These are phyloP conservation scores for Teunomyces atbi DNA, from an alignment of 805 yeast species.

Conservation along the genomic window DNA sequence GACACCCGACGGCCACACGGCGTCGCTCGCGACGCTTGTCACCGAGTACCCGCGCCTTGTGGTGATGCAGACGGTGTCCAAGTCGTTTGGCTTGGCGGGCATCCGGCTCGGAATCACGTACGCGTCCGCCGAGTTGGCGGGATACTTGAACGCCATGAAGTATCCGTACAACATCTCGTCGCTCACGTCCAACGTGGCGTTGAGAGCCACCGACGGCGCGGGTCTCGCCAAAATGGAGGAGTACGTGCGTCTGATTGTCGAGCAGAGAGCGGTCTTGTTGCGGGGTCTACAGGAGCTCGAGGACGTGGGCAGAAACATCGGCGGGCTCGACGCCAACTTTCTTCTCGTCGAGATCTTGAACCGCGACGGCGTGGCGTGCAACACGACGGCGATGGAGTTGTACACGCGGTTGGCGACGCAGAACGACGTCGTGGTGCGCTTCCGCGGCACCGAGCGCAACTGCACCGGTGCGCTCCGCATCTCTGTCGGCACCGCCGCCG, in stretches of 20 bases:
- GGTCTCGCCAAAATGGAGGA: constrained; percentile 60
- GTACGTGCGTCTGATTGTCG: constrained; percentile 48
- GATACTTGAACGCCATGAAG: constrained; percentile 80
- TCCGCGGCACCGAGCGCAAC: constrained; percentile 86
- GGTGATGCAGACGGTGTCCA: constrained; percentile 88
- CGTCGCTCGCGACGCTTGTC: constrained; percentile 74
- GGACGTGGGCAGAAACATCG: constrained; percentile 72
- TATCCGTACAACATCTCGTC: constrained; percentile 94
- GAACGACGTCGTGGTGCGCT: constrained; percentile 81
- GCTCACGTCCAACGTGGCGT: constrained; percentile 71
- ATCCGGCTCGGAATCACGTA: constrained; percentile 84
- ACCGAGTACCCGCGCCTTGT: constrained; percentile 79
- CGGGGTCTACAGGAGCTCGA: constrained; percentile 52
- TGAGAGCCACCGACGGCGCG: constrained; percentile 60
- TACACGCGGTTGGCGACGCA: constrained; percentile 71
- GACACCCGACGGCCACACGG: constrained; percentile 11
- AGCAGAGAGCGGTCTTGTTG: constrained; percentile 56
- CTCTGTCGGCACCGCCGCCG: constrained; percentile 80
- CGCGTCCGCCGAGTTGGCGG: constrained; percentile 58
- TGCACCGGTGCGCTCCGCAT: constrained; percentile 86
- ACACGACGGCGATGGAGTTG: constrained; percentile 60
- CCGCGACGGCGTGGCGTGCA: constrained; percentile 60
- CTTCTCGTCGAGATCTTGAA: constrained; percentile 70
- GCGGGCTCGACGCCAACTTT: constrained; percentile 87
- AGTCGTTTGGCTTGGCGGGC: constrained; percentile 96